Base-by-base conservation (phyloP, 2,329 filamentous ascomycete species). In the Helotiales sp. region DNA sequence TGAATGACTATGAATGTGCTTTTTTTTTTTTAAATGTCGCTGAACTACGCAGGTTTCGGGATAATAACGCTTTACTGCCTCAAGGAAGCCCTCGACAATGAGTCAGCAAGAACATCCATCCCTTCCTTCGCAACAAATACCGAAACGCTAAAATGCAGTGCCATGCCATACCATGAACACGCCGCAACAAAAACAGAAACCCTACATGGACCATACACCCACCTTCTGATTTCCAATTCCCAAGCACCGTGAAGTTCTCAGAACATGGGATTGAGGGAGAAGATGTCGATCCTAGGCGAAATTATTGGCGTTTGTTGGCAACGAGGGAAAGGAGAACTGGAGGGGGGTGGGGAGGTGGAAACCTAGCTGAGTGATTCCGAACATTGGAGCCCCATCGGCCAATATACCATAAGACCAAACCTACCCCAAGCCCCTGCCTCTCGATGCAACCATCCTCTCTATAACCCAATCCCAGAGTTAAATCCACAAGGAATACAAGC, bases 381-480 rank as follows among this genome's bases (percentile, higher is more conserved):
- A 20, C 6, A n/a, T 28, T 22, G 15, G 52, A 10, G 20, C 15
- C 10, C 4, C 20, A 8, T 20, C 45, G 3, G 1, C n/a, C 54
- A n/a, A 20, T 10, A 11, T 1, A 37, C 32, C 10, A 22, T 1
- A 10, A 5, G 13, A 6, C 17, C 30, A 34, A 4, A 24, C 6
- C 11, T 22, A 24, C 22, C 28, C 28, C 28, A 34, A 13, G 37
- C 28, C 10, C 28, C 34, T 10, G n/a, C 32, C 32, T 20, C 13
- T 7, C 1, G 2, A 15, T 28, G 3, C 37, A 26, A 26, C 28
- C 43, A 32, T 10, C 17, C 43, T 22, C 17, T 24, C 20, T 40
- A 58, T 30, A 57, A 28, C 6, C 61, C 54, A 28, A 68, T 47
- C 11, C 66, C 66, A 10, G 52, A 55, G 17, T 60, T 52, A 24